Conservation (phyloP, 2,329 filamentous ascomycete species). For the Diaporthe australafricana region DNA sequence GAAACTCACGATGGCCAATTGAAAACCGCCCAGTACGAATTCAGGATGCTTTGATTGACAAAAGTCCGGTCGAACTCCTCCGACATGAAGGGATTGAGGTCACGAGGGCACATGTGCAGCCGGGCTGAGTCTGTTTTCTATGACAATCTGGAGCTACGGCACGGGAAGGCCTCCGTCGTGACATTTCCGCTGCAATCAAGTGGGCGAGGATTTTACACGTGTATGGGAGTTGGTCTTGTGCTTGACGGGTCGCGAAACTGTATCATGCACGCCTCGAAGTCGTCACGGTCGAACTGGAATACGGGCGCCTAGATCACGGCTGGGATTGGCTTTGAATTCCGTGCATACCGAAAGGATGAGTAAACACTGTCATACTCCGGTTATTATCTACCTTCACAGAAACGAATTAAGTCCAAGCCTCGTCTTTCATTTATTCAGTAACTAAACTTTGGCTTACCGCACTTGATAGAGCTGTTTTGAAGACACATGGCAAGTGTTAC, state of each 20-base stretch:
- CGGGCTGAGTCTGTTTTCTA: background rate
- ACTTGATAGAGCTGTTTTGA: background rate
- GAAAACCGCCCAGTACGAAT: background rate
- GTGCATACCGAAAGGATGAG: background rate
- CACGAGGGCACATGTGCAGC: background rate
- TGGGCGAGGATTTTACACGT: background rate
- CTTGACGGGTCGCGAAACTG: background rate
- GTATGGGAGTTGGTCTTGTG: background rate
- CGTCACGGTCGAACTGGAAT: background rate
- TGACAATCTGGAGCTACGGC: background rate
- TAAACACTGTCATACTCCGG: background rate
- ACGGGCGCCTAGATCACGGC: too few relatives aligned
- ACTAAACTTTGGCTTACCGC: background rate
- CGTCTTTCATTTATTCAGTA: background rate
- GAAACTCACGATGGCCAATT: constrained; percentile 12
- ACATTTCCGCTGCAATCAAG: background rate
- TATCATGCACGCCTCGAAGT: background rate
- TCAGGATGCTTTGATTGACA: background rate
- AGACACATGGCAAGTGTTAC: too few relatives aligned
- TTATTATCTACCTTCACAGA: background rate
- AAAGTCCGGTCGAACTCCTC: background rate
- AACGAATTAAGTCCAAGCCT: background rate
- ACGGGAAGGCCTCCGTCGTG: background rate
- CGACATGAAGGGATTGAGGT: too few relatives aligned
- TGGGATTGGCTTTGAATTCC: background rate